Conservation (phyloP, 805 yeast species). For the Candida sphagnicola region DNA sequence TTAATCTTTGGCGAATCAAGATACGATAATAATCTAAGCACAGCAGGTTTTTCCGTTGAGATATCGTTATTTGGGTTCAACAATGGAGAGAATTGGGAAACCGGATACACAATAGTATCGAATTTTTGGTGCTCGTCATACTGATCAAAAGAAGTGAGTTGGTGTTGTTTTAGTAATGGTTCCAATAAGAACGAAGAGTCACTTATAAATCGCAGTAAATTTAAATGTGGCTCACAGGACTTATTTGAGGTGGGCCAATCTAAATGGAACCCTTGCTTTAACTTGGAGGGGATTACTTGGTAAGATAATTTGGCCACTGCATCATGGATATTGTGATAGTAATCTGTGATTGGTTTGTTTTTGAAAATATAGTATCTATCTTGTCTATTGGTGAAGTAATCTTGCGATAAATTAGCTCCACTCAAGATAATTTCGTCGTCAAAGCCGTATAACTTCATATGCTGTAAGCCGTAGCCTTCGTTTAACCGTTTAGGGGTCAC, state of each 20-base stretch:
- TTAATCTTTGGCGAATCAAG: slow-evolving; percentile 50
- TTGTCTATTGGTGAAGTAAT: slow-evolving; percentile 92
- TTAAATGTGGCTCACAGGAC: slow-evolving; percentile 63
- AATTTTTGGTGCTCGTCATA: slow-evolving; percentile 30
- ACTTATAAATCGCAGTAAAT: slow-evolving; percentile 46
- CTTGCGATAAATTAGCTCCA: slow-evolving; percentile 90
- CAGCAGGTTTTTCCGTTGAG: slow-evolving; percentile 79
- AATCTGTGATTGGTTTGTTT: slow-evolving; percentile 56
- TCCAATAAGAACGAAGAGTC: slow-evolving; percentile 55
- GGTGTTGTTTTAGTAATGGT: slow-evolving; percentile 52
- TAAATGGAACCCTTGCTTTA: slow-evolving; percentile 49
- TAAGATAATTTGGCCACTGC: slow-evolving; percentile 72
- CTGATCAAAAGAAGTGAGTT: slow-evolving; percentile 26
- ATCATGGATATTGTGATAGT: slow-evolving; percentile 67
- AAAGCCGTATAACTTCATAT: slow-evolving; percentile 94
- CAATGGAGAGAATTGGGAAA: slow-evolving; percentile 87
- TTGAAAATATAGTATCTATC: slow-evolving; percentile 83
- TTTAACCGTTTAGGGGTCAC: slow-evolving; percentile 79
- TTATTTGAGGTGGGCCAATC: slow-evolving; percentile 72
- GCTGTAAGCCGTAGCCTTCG: slow-evolving; percentile 92
- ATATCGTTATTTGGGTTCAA: slow-evolving; percentile 49
- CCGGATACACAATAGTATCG: slow-evolving; percentile 78
- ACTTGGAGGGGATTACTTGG: slow-evolving; percentile 45
- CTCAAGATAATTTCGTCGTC: slow-evolving; percentile 84
- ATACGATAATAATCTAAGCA: slow-evolving; percentile 57